Evolutionary conservation across 148 eudicot species (phyloP).

Genomic region (Silene uniflora): DNA sequence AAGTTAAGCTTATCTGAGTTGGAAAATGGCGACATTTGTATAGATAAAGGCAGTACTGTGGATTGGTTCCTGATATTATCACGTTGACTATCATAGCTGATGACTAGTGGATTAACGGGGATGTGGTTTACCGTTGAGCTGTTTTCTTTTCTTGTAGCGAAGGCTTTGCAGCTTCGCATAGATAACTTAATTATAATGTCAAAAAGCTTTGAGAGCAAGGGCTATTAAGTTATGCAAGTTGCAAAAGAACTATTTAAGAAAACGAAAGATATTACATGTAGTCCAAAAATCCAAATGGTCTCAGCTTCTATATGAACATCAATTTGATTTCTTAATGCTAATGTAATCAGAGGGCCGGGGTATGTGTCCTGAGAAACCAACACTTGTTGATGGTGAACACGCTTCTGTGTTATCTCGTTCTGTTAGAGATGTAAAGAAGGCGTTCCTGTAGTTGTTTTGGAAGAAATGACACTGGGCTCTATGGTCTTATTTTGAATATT

Average conservation of each 20-base stretch:
- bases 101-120: not conserved
- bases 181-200: constrained; percentile 9
- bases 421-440: not conserved
- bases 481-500: too few species aligned
- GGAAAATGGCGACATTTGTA: too few species aligned
- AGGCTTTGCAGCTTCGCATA: not conserved
- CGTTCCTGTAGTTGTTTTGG: not conserved
- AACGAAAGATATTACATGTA: constrained; percentile 2
- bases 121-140: not conserved
- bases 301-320: not conserved
- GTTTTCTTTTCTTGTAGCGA: not conserved
- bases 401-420: not conserved
- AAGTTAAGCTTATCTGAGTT: too few species aligned
- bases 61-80: too few species aligned
- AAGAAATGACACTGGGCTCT: not conserved
- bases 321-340: not conserved
- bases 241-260: constrained; percentile 3
- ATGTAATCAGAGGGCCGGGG: not conserved
- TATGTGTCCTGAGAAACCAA: too few species aligned
- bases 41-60: too few species aligned
- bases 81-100: not conserved
- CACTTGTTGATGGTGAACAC: too few species aligned
- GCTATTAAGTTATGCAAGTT: not conserved
- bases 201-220: too few species aligned
- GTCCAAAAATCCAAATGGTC: constrained; percentile 1